Base-by-base conservation (phyloP, 2,329 filamentous ascomycete genomes). In the Dryadomyces quercivorus region DNA sequence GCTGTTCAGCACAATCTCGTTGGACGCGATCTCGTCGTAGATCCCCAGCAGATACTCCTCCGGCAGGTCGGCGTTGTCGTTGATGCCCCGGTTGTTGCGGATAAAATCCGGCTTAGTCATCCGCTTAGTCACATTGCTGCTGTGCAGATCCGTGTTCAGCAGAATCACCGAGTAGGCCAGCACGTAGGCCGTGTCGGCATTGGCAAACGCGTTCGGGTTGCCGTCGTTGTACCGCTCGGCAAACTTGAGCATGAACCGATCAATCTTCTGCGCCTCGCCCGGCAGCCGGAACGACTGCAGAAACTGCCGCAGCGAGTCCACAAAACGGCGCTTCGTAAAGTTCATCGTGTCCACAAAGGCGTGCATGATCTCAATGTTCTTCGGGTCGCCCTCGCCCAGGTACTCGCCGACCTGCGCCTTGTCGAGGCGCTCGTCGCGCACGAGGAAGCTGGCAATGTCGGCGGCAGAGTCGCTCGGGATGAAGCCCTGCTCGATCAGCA, bases 201-300 rank as follows among this genome's bases (percentile, higher is more conserved):
- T 98, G 40, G 93, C 93, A 68, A 95, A 98, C 1, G 93, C 92
- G 64, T 95, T 95, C 0, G 93, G 93, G 62, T 98, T 98, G 34
- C 91, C 91, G 57, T 85, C 86, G 52, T 95, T 87, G 67, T 98
- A 98, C 57, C 92, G 84, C 68, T 97, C 92, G 10, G 93, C 93
- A 70, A 97, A 98, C 68, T 98, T 98, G 61, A 98, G 74, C 93
- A 98, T 97, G 70, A 97, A 95, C 50, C 93, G 88, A 81, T 98
- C 93, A 61, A 98, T 98, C 73, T 98, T 98, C 66, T 98, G 93
- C 0, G 91, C 91, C 69, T 98, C 93, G 57, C 93, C 93, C 0
- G 93, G 93, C 15, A 98, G 74, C 59, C 93, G 86, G 74, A 98
- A 98, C 31, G 89, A 87, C 67, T 98, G 93, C 13, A 98, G 73